Evolutionary conservation across 2,329 filamentous ascomycete genomes (phyloP), one percentile per base, ranked within the genome.

Genomic region (Diaporthe sp.): DNA sequence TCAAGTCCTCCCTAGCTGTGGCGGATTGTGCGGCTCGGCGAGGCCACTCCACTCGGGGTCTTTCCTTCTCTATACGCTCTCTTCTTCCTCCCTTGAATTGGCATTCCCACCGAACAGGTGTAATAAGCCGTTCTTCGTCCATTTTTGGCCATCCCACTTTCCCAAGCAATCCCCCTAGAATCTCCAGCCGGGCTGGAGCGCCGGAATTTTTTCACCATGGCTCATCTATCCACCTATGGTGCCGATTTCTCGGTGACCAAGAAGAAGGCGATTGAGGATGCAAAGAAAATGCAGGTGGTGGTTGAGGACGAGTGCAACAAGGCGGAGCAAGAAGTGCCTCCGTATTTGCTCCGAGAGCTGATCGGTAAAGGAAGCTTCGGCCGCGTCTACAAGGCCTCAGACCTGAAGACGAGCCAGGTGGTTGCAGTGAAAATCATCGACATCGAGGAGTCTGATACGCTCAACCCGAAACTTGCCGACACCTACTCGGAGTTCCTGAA

Each of bases 401-500:
- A 86, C 28, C 75, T 85, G 55, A 86, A 83, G 61, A 86, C 85
- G 4, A 85, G 86, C 55, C 82, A 89, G 77, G 84, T 94, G 31
- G 93, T 95, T 34, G 93, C 94, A 25, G 89, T 95, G 81, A 95
- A 97, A 84, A 96, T 96, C 79, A 94, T 96, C 80, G 93, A 96
- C 81, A 94, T 96, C 62, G 94, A 97, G 80, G 93, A 94, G 80
- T 90, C 91, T 78, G 94, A 96, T 82, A 91, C 88, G 0, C 84
- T 91, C 62, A 90, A 94, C 79, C 91, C 92, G 1, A 91, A 92
- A 77, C 85, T 91, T 49, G 89, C 91, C 61, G 90, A 93, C 82
- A 92, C 92, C 1, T 94, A 92, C 81, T 90, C 90, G 78, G 92
- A 94, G 81, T 91, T 94, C 75, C 86, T 93, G 79, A 93, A 93